Percentiles rank a stretch among this genome's conserved stretches.
phyloP scores from a whole-genome alignment of 73 alveolate species.

The Tetrahymena borealis region DNA sequence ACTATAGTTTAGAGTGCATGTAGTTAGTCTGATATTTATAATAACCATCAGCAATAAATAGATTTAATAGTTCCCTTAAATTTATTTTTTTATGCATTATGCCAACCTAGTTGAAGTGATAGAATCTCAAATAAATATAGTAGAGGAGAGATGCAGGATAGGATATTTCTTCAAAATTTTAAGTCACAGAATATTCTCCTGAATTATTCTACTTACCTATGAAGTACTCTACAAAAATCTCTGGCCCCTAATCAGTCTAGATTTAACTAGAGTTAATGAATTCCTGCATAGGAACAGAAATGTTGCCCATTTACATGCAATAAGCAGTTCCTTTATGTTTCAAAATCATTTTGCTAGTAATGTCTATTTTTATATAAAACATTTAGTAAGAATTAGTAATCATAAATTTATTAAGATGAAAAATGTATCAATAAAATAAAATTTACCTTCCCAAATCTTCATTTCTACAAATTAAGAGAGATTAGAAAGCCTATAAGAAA shows the following conservation, averaged over 20 bases:
- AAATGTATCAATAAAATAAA: not conserved
- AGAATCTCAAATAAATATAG: not conserved
- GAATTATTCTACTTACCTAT: not conserved
- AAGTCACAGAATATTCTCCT: not conserved
- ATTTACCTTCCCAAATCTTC: not conserved
- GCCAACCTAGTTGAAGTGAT: not conserved
- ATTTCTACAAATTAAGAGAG: not conserved
- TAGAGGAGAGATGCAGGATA: not conserved
- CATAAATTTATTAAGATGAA: not conserved
- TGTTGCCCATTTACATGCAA: not conserved
- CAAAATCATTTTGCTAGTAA: not conserved
- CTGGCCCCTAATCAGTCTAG: not conserved
- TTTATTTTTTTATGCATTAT: slow-evolving; percentile 15
- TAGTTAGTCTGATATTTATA: slow-evolving; percentile 40
- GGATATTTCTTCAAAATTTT: not conserved
- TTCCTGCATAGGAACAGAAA: not conserved
- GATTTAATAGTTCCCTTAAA: slow-evolving; percentile 33
- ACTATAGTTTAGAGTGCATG: slow-evolving; percentile 36
- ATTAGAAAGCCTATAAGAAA: not conserved
- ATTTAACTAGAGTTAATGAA: not conserved
- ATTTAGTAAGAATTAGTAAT: not conserved
- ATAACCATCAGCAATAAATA: slow-evolving; percentile 43
- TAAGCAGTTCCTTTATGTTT: not conserved
- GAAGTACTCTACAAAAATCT: not conserved
- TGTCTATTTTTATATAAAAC: not conserved